Evolutionary conservation across 257 asterid genomes (phyloP).

Genomic region (Cynanchum wilfordii): DNA sequence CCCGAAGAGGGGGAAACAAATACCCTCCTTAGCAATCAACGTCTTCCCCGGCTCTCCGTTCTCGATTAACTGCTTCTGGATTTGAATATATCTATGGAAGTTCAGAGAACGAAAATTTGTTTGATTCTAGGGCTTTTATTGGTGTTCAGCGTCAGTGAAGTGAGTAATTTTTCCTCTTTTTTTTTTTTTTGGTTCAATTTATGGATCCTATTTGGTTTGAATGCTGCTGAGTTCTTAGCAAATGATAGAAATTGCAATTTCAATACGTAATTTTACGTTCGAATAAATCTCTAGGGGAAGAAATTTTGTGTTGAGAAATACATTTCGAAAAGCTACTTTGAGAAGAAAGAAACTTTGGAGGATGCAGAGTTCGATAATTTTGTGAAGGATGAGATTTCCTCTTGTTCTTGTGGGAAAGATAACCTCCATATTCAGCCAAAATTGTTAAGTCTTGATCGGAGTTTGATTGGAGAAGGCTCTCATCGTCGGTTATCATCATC

Average conservation of each 20-base stretch:
- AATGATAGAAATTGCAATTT: not conserved
- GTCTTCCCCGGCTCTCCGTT: not conserved
- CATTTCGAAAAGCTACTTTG: slow-evolving; percentile 46
- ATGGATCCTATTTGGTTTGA: not conserved
- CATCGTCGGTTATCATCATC: slow-evolving; percentile 63
- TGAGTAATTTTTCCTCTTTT: not conserved
- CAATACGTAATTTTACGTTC: too few relatives aligned
- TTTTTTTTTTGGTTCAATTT: not conserved
- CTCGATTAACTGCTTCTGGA: not conserved
- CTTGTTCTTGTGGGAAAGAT: slow-evolving; percentile 32
- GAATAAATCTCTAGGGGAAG: slow-evolving; percentile 31
- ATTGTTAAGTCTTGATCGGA: slow-evolving; percentile 27
- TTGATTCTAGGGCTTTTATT: slow-evolving; percentile 3
- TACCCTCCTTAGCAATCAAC: not conserved
- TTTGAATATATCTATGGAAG: slow-evolving; percentile 4
- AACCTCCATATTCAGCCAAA: slow-evolving; percentile 23
- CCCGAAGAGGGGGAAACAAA: not conserved
- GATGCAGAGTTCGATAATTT: slow-evolving; percentile 43
- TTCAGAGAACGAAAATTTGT: not conserved
- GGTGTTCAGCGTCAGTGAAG: slow-evolving; percentile 10
- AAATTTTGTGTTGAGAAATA: slow-evolving; percentile 27
- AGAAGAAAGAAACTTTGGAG: slow-evolving; percentile 31
- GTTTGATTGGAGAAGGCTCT: slow-evolving; percentile 80
- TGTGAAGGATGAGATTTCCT: slow-evolving; percentile 33
- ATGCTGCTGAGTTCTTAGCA: not conserved